Percentiles rank a stretch among this genome's conserved stretches.
phyloP scores from a whole-genome alignment of 305 asterid species.

The Fraxinus ornus region DNA sequence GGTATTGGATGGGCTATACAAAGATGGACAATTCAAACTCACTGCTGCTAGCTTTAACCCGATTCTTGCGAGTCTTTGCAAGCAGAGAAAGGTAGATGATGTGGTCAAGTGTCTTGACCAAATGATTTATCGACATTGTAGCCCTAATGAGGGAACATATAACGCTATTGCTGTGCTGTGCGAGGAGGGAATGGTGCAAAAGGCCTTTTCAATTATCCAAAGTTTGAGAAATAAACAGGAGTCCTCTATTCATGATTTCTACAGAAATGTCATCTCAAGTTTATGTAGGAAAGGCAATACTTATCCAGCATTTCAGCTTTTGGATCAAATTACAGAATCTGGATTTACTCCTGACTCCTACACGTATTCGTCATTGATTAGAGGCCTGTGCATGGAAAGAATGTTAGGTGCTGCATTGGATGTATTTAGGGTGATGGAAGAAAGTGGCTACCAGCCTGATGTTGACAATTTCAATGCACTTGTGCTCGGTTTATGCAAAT shows the following conservation, averaged over 20 bases:
- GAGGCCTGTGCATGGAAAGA: constrained; percentile 77
- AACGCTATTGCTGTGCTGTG: constrained; percentile 72
- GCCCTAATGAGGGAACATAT: constrained; percentile 71
- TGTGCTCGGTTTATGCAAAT: constrained; percentile 78
- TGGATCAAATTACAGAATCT: constrained; percentile 51
- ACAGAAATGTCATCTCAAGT: constrained; percentile 52
- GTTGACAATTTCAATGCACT: constrained; percentile 65
- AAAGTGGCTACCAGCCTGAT: constrained; percentile 52
- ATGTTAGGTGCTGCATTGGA: constrained; percentile 73
- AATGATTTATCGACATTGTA: constrained; percentile 53
- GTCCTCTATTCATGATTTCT: constrained; percentile 50
- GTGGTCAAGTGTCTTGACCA: constrained; percentile 55
- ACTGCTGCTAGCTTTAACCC: constrained; percentile 81
- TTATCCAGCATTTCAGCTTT: constrained; percentile 59
- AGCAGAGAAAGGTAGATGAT: constrained; percentile 53
- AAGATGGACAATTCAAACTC: constrained; percentile 55
- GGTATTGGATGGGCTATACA: constrained; percentile 62
- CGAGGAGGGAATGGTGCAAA: constrained; percentile 61
- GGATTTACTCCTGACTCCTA: constrained; percentile 76
- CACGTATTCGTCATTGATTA: constrained; percentile 72
- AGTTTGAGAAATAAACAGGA: constrained; percentile 54
- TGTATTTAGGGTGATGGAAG: constrained; percentile 58
- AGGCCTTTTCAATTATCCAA: constrained; percentile 66
- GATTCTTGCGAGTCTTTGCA: constrained; percentile 56
- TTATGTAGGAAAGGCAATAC: constrained; percentile 79